These are phyloP conservation scores for Vachellia collinsii DNA, from an alignment of 306 rosid genomes.

Conservation along the genomic window DNA sequence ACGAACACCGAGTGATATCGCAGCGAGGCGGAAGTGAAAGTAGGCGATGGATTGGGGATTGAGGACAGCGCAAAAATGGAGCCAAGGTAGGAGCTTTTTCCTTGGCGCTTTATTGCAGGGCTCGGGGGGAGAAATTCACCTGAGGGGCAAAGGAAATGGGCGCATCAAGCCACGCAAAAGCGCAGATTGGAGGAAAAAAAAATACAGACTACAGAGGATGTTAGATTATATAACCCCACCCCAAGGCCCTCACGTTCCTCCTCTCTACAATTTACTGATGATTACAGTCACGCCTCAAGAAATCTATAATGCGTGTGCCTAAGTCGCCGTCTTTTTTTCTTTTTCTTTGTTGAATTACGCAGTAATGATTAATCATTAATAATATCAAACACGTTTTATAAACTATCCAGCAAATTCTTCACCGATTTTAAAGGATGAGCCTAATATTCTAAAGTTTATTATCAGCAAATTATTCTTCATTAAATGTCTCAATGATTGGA, in stretches of 20 bases:
- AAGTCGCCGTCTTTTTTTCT: background rate
- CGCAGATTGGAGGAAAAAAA: background rate
- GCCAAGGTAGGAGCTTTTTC: slow-evolving; percentile 13
- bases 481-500: too few species aligned
- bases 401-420: too few species aligned
- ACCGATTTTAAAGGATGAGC: too few species aligned
- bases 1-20: background rate
- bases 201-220: background rate
- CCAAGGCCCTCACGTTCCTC: too few species aligned
- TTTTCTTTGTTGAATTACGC: too few species aligned
- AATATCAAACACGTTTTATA: too few species aligned
- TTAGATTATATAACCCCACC: slow-evolving; percentile 15
- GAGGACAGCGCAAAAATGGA: background rate
- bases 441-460: too few species aligned
- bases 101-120: slow-evolving; percentile 39
- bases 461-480: too few species aligned
- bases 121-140: slow-evolving; percentile 29
- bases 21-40: background rate
- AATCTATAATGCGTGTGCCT: background rate
- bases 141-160: slow-evolving; percentile 15
- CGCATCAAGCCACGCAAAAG: background rate
- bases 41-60: slow-evolving; percentile 35
- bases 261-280: background rate
- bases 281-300: background rate
- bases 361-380: too few species aligned